Percentiles rank a stretch among this genome's conserved stretches.
Conservation (phyloP, 1,139 yeast genomes). For the Candida sanyaensis region DNA sequence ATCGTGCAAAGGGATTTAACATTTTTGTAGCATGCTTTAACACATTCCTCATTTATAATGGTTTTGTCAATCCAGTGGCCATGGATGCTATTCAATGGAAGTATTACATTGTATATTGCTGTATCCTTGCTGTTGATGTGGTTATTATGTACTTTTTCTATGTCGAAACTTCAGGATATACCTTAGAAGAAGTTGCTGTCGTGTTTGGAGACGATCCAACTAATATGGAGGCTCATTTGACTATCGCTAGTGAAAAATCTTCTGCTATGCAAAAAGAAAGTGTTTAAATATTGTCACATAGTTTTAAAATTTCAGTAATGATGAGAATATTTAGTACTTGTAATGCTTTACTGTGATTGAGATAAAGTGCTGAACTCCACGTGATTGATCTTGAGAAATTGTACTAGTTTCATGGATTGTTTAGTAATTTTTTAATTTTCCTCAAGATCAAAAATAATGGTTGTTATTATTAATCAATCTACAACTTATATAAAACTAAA, state of each 20-base stretch:
- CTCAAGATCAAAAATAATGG: too few species aligned
- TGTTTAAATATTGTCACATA: neutral
- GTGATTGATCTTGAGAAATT: too few species aligned
- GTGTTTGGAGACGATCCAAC: constrained; percentile 36
- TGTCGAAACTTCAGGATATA: constrained; percentile 54
- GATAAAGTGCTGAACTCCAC: too few species aligned
- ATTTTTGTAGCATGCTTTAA: constrained; percentile 30
- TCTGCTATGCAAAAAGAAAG: neutral
- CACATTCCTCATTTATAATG: constrained; percentile 23
- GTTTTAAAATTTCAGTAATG: too few species aligned
- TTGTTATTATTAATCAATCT: too few species aligned
- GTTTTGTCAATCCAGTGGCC: constrained; percentile 61
- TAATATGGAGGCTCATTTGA: neutral
- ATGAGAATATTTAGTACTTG: too few species aligned
- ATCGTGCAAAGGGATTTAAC: constrained; percentile 47
- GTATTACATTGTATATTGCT: constrained; percentile 57
- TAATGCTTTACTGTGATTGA: too few species aligned
- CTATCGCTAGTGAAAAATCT: neutral
- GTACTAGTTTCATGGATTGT: too few species aligned
- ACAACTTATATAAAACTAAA: too few species aligned
- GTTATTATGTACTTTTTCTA: constrained; percentile 41
- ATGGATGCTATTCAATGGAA: constrained; percentile 61
- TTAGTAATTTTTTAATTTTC: too few species aligned
- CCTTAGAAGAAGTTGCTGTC: constrained; percentile 54
- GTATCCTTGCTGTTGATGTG: constrained; percentile 39